phyloP scores from a whole-genome alignment of 257 asterid species.

The Leonotis leonurus region DNA sequence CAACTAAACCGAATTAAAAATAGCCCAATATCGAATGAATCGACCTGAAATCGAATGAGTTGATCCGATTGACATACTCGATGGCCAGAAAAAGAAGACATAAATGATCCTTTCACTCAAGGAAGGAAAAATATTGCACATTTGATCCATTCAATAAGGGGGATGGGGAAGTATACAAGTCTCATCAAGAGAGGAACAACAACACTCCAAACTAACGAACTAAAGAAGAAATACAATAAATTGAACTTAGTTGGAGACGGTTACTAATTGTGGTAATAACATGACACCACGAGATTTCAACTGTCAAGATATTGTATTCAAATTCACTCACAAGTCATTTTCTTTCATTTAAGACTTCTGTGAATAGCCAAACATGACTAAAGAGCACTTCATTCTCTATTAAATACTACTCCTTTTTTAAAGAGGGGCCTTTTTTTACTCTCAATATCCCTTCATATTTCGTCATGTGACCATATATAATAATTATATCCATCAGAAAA shows the following conservation, averaged over 20 bases:
- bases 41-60: too few relatives aligned
- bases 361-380: conserved; percentile 18
- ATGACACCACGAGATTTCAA: background rate
- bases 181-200: too few relatives aligned
- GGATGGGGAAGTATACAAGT: background rate
- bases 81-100: background rate
- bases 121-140: background rate
- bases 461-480: too few relatives aligned
- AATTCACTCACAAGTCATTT: conserved; percentile 19
- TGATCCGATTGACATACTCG: background rate
- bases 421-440: too few relatives aligned
- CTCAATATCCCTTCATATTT: too few relatives aligned
- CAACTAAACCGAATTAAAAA: too few relatives aligned
- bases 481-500: too few relatives aligned
- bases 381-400: background rate
- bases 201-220: background rate
- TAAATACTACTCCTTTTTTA: background rate
- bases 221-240: background rate
- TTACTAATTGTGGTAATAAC: background rate
- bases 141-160: background rate
- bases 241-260: background rate
- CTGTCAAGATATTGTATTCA: conserved; percentile 2
- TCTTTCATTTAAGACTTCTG: conserved; percentile 8
- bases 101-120: background rate
- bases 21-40: too few relatives aligned